A percentile compares a stretch with the other conserved stretches of the same genome.
These are phyloP conservation scores for Vigna reflexopilosa DNA, from an alignment of 306 rosid genomes.

Conservation along the genomic window DNA sequence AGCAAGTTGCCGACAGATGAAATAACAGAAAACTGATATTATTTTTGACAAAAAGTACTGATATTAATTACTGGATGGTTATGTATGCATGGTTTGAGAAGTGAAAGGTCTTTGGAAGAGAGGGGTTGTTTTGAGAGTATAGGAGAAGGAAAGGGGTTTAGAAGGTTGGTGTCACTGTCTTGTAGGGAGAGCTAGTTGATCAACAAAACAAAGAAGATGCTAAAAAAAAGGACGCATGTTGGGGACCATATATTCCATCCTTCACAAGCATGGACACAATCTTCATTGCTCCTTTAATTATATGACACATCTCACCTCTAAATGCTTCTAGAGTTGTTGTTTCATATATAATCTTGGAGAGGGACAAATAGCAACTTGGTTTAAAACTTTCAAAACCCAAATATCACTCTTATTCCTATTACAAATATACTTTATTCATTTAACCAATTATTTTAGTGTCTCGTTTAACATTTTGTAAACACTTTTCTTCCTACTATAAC, in stretches of 20 bases:
- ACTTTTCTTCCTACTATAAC: too few species aligned
- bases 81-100: background rate
- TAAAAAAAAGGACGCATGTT: constrained; percentile 39
- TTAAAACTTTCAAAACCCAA: background rate
- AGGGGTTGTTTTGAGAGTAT: background rate
- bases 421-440: too few species aligned
- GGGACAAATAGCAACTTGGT: constrained; percentile 5
- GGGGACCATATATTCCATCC: constrained; percentile 54
- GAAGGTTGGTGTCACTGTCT: constrained; percentile 38
- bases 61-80: background rate
- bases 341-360: background rate
- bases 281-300: background rate
- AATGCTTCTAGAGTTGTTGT: background rate
- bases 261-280: constrained; percentile 26
- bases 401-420: too few species aligned
- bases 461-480: background rate
- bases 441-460: background rate
- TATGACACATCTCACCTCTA: background rate
- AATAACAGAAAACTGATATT: background rate
- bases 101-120: constrained; percentile 20
- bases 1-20: background rate
- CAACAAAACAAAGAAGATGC: constrained; percentile 41
- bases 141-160: too few species aligned
- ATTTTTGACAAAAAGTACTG: too few species aligned
- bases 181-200: constrained; percentile 39